Evolutionary conservation across 352 stramenopile species (phyloP), one percentile per base, ranked within the genome.

Genomic region (Phytophthora syringae): DNA sequence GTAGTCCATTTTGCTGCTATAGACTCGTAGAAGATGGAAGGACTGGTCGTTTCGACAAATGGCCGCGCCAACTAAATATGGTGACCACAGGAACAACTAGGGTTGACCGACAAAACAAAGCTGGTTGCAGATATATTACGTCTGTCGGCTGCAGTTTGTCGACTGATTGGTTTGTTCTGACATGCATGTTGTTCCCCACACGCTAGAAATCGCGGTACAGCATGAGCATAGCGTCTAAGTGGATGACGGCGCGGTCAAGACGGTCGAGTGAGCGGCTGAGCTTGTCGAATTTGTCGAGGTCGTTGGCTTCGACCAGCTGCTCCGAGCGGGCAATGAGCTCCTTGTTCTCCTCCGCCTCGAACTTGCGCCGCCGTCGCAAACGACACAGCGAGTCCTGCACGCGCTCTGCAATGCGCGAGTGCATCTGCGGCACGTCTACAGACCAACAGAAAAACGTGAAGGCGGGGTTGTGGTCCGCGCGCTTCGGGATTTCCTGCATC

Each of bases 361-460:
- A 69, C 65, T 92, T 90, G 28, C 88, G 72, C 34, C 88, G 82
- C 42, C 77, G 72, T 43, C 86, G 84, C 22, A 96, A 67, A 58
- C 82, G 84, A 48, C 78, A 84, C n/a, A 94, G 60, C 63, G 88
- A 85, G 21, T 88, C 76, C 56, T 93, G 77, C 18, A 93, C 67
- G 37, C 82, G 84, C 67, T 89, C 80, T n/a, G 74, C 49, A 39
- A 96, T 76, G 39, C 74, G 74, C 27, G 59, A 47, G 39, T 93
- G 83, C 75, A 94, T 85, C 37, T 80, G 70, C 18, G 71, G 77
- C 49, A 88, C 77, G 59, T 96, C 82, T 24, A 95, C 81, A 0
- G 85, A 94, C 88, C 88, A 96, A 64, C 79, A 93, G 60, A 89
- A 96, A 43, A 96, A 72, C 13, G 88, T 96, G 60, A 92, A 94